Percentiles rank a stretch among this genome's conserved stretches.
phyloP scores from a whole-genome alignment of 2,329 filamentous ascomycete genomes.

The Penicillium decumbens region DNA sequence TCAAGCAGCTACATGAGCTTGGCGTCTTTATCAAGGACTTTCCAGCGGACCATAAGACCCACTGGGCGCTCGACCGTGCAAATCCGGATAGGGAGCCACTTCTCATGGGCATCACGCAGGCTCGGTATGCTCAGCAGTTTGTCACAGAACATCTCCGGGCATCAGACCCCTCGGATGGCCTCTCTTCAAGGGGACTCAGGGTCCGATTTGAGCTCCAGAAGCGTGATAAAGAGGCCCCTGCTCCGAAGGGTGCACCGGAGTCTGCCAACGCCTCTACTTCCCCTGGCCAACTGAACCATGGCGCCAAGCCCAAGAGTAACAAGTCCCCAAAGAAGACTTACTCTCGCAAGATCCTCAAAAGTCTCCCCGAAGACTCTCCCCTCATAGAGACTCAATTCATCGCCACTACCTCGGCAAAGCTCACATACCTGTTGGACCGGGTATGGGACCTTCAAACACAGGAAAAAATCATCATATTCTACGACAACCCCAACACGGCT shows the following conservation, averaged over 20 bases:
- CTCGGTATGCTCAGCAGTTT: slow-evolving; percentile 53
- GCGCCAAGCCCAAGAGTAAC: slow-evolving; percentile 24
- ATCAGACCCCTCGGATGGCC: slow-evolving; percentile 37
- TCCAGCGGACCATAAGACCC: slow-evolving; percentile 54
- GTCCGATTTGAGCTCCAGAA: slow-evolving; percentile 28
- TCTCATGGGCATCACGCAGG: slow-evolving; percentile 55
- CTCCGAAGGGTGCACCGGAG: slow-evolving; percentile 19
- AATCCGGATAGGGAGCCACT: slow-evolving; percentile 43
- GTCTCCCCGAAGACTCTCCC: slow-evolving; percentile 43
- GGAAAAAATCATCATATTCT: slow-evolving; percentile 91
- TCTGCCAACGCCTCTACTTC: slow-evolving; percentile 11
- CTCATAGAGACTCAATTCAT: slow-evolving; percentile 60
- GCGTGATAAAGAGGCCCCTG: slow-evolving; percentile 12
- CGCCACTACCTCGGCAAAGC: slow-evolving; percentile 80
- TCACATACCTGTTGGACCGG: slow-evolving; percentile 75
- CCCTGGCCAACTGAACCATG: slow-evolving; percentile 19
- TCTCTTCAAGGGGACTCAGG: slow-evolving; percentile 41
- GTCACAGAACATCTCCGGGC: slow-evolving; percentile 41
- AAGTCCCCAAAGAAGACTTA: slow-evolving; percentile 31
- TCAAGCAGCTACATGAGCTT: slow-evolving; percentile 70
- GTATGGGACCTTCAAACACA: slow-evolving; percentile 62
- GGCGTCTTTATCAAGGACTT: slow-evolving; percentile 68
- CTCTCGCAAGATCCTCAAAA: slow-evolving; percentile 24
- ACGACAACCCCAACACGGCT: slow-evolving; percentile 80
- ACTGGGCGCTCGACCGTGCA: slow-evolving; percentile 63